Conservation (phyloP, 306 rosid genomes). For the Carpinus viminea region DNA sequence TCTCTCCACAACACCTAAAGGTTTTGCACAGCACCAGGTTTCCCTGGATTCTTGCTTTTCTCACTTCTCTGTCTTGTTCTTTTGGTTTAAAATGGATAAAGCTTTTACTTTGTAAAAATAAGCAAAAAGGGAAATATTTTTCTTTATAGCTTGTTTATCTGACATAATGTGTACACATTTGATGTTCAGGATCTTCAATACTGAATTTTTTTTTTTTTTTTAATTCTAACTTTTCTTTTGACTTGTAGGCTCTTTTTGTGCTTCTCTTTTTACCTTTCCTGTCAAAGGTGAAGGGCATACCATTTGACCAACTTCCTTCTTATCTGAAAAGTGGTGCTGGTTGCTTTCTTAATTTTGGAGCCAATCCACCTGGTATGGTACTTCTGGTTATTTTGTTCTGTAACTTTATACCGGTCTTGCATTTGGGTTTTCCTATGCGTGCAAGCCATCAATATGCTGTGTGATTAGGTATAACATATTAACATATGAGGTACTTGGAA, state of each 20-base stretch:
- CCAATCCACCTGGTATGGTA: conserved; percentile 47
- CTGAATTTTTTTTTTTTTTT: conserved; percentile 10
- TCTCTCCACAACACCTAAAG: background rate
- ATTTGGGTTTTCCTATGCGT: conserved; percentile 15
- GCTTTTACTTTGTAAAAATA: background rate
- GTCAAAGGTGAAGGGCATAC: conserved; percentile 75
- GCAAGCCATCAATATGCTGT: background rate
- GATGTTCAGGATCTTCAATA: conserved; percentile 18
- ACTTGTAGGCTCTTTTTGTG: conserved; percentile 73
- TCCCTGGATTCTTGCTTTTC: background rate
- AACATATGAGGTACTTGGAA: background rate
- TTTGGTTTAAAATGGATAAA: background rate
- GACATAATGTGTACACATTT: conserved; percentile 4
- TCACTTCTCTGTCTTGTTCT: background rate
- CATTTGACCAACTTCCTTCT: conserved; percentile 67
- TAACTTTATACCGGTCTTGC: conserved; percentile 4
- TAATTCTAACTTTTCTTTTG: conserved; percentile 16
- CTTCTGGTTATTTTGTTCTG: conserved; percentile 23
- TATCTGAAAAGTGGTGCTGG: conserved; percentile 71
- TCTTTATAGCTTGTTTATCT: no score
- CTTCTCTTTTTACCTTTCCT: conserved; percentile 73
- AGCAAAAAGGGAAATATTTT: background rate
- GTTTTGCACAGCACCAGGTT: background rate
- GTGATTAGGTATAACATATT: background rate
- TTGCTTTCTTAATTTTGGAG: conserved; percentile 82